Evolutionary conservation across 257 asterid species (phyloP).

Genomic region (Salvia hispanica): DNA sequence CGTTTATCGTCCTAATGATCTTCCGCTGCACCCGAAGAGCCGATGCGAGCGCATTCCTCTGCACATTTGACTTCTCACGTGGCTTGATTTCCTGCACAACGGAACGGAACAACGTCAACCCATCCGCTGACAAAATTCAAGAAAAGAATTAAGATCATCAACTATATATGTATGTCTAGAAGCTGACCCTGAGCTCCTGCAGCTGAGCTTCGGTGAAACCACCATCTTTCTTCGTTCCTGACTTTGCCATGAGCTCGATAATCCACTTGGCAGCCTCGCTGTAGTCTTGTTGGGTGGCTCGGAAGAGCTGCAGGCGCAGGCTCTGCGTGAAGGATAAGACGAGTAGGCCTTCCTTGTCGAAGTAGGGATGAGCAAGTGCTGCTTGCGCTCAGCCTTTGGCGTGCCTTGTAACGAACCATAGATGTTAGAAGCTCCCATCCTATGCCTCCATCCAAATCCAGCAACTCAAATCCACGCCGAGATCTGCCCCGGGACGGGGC

Average conservation of each 20-base stretch:
- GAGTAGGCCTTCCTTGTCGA: slow-evolving; percentile 81
- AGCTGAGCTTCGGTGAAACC: slow-evolving; percentile 98
- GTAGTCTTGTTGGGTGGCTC: slow-evolving; percentile 89
- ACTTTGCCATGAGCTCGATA: slow-evolving; percentile 80
- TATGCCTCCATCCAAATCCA: slow-evolving; percentile 83
- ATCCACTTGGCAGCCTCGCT: slow-evolving; percentile 84
- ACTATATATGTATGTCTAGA: neutral
- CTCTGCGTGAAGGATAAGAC: slow-evolving; percentile 89
- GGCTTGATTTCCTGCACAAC: slow-evolving; percentile 71
- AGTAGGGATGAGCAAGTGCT: slow-evolving; percentile 94
- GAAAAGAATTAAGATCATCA: neutral
- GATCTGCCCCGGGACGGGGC: slow-evolving; percentile 78
- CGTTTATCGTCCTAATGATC: slow-evolving; percentile 60
- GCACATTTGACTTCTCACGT: slow-evolving; percentile 58
- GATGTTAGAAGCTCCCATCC: slow-evolving; percentile 96
- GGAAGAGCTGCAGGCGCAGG: slow-evolving; percentile 64
- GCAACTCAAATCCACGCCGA: slow-evolving; percentile 81
- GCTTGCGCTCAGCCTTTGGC: slow-evolving; percentile 82
- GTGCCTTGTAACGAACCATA: slow-evolving; percentile 89
- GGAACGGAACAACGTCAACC: neutral
- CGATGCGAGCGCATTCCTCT: slow-evolving; percentile 86
- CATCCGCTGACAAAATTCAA: neutral
- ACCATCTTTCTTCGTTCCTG: slow-evolving; percentile 85
- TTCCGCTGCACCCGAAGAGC: slow-evolving; percentile 77
- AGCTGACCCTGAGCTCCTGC: slow-evolving; percentile 70